phyloP scores from a whole-genome alignment of 345 rosid genomes.

The Gossypium sturtianum region DNA sequence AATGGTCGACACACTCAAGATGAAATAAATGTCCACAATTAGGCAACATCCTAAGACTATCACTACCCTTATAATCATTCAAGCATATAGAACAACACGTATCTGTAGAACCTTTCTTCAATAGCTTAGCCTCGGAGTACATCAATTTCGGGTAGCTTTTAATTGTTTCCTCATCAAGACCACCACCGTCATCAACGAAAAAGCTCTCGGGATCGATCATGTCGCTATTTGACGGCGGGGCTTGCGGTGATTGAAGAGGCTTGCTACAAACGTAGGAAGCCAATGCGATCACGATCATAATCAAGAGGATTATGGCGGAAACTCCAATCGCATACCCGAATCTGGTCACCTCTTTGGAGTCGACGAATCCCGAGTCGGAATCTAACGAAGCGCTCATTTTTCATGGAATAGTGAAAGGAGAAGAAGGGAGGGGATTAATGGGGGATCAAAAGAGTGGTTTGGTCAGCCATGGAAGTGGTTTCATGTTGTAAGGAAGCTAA shows the following conservation, averaged over 20 bases:
- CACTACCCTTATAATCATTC: slow-evolving; percentile 63
- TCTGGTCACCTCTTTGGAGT: slow-evolving; percentile 30
- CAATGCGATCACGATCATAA: slow-evolving; percentile 44
- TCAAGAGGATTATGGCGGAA: slow-evolving; percentile 43
- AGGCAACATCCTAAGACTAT: slow-evolving; percentile 54
- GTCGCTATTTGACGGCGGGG: not conserved
- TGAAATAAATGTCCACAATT: slow-evolving; percentile 81
- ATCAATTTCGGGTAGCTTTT: slow-evolving; percentile 66
- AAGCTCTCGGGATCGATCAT: slow-evolving; percentile 10
- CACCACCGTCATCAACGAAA: slow-evolving; percentile 39
- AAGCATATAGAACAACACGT: slow-evolving; percentile 74
- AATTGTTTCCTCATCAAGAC: slow-evolving; percentile 70
- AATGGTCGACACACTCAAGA: slow-evolving; percentile 69
- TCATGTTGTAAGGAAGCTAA: slow-evolving; percentile 31
- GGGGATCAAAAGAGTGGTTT: slow-evolving; percentile 3
- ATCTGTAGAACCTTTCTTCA: slow-evolving; percentile 36
- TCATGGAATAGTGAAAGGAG: not conserved
- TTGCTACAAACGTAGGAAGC: slow-evolving; percentile 45
- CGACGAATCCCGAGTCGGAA: slow-evolving; percentile 21
- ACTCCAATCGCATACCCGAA: slow-evolving; percentile 50
- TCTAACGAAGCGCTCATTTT: slow-evolving; percentile 15
- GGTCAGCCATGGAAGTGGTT: slow-evolving; percentile 32
- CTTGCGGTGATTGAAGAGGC: not conserved
- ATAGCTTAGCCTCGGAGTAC: slow-evolving; percentile 53
- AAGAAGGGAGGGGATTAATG: not conserved